Evolutionary conservation across 1,139 yeast species (phyloP), one percentile per base, ranked within the genome.

Genomic region (Keqinozyma sinolaborantium): DNA sequence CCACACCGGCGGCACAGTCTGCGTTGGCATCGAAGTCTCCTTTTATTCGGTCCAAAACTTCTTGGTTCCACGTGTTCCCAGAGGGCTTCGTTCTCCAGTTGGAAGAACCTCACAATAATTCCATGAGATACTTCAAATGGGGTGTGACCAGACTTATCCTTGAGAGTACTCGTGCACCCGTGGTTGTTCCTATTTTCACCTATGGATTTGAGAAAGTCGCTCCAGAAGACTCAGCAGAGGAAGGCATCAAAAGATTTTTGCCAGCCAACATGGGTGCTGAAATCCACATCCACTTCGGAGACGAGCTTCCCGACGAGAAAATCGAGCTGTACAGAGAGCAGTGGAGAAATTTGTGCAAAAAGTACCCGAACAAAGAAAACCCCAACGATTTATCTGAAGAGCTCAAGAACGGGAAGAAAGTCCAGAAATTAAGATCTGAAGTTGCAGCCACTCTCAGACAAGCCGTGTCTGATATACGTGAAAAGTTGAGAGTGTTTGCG

Each of bases 81-180:
- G 98, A 92, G 55, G 96, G 95, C 0, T 85, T 83, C 53, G 97
- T 92, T 2, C 73, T 92, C 32, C 98, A 92, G 55, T 64, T 90
- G 19, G 73, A 80, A 40, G 79, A 80, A 26, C 97, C 97, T 2
- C 79, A 76, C 53, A 67, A 73, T 33, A 82, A 85, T 45, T 85
- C 96, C 3, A 84, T 92, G 90, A 68, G 97, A 40, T 92, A 86
- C 56, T 92, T 92, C 68, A 83, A 87, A 52, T 92, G 98, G 98
- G 98, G 98, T 0, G 79, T 88, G 1, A 74, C 95, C 3, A 70
- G 98, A 44, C 56, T 90, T 44, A 70, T 92, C 4, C 61, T 92
- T 33, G 98, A 92, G 56, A 70, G 94, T 11, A 80, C 94, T 0
- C 71, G 76, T 39, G 79, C 94, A 0, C 98, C 98, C 0, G 77